Percentiles rank a stretch among this genome's conserved stretches.
These are phyloP conservation scores for Penicillium sp. DNA, from an alignment of 2,329 filamentous ascomycete genomes.

Conservation along the genomic window DNA sequence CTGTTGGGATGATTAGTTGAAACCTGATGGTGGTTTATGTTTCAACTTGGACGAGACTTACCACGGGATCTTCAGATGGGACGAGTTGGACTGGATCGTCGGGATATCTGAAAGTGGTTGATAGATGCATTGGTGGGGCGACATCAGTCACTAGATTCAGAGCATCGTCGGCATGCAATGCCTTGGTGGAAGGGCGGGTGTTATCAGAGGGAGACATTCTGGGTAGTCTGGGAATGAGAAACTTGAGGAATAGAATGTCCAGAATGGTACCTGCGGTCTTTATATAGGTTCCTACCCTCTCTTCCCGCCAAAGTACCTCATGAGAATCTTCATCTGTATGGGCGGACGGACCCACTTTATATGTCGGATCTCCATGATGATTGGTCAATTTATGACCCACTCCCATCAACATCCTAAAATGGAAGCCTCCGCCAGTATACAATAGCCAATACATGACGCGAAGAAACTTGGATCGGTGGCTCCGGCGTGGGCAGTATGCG, in stretches of 20 bases:
- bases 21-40: too few species aligned
- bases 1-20: slow-evolving; percentile 3
- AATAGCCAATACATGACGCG: neutral
- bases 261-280: neutral
- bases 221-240: neutral
- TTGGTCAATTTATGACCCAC: neutral
- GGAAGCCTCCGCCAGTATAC: neutral
- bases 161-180: slow-evolving; percentile 75
- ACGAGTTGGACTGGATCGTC: slow-evolving; percentile 63
- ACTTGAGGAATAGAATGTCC: neutral
- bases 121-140: slow-evolving; percentile 83
- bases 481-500: too few species aligned
- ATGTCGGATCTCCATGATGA: neutral
- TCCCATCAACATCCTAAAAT: slow-evolving; percentile 3
- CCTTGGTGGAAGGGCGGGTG: slow-evolving; percentile 50
- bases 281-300: too few species aligned
- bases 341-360: neutral
- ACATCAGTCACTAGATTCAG: slow-evolving; percentile 72
- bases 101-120: slow-evolving; percentile 82
- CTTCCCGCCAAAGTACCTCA: neutral
- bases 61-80: slow-evolving; percentile 51
- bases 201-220: slow-evolving; percentile 22
- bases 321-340: neutral
- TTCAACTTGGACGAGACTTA: slow-evolving; percentile 40
- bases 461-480: neutral